Base-by-base conservation (phyloP, 495 filamentous ascomycete genomes). In the Oidiodendron maius region DNA sequence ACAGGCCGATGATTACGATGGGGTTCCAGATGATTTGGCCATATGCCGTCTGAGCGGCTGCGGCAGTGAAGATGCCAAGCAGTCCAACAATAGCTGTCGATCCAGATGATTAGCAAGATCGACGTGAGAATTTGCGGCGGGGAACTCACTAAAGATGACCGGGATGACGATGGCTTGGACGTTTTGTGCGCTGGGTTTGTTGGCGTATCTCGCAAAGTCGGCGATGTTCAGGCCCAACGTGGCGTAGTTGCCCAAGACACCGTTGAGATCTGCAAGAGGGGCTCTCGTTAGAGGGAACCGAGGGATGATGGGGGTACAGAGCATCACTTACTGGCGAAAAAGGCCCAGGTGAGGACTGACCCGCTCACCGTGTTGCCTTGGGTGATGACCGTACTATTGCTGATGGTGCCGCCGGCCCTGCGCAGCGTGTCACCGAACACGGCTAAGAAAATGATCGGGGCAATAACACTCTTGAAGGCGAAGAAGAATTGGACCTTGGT, bases 21-120 rank as follows among this genome's bases (percentile, higher is more conserved):
- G 91, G 91, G 55, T 89, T 89, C 91, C 91, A 96, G 1, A 84
- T 70, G 15, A 11, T 21, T 1, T 83, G 66, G 15, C 75, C 75
- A 58, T 76, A 82, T 47, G 77, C 68, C 4, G 68, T 64, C 46
- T 67, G 65, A n/a, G 70, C 68, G 3, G 75, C 75, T 12, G 70
- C 71, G 9, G 76, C 72, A 17, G 69, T 69, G 23, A 76, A 65
- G 39, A 78, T 76, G 25, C 74, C 75, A 17, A 77, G 28, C 28
- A 34, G 28, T 8, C 28, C 28, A 34, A 34, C 28, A n/a, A 34
- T 34, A 34, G 28, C 28, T 34, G n/a, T 34, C 28, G n/a, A 34
- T n/a, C 8, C 28, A 34, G 28, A 34, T 34, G 28, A 34, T 34
- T 34, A 34, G 28, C 28, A 34, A 34, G 28, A n/a, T 8, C n/a